Base-by-base conservation (phyloP, 345 rosid species). In the Lagerstroemia speciosa region DNA sequence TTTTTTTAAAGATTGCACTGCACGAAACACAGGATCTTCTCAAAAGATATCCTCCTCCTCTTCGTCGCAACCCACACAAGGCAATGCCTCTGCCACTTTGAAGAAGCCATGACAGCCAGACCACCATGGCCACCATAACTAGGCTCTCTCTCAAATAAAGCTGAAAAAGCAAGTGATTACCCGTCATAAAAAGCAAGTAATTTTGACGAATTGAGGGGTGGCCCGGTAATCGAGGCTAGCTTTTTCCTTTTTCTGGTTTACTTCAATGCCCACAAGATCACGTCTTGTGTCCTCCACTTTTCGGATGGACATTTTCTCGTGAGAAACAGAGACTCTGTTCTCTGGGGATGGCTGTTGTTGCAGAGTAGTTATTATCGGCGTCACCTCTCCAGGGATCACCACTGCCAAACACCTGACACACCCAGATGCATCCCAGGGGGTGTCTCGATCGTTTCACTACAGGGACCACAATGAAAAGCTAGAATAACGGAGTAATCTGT, bases 351-450 rank as follows among this genome's bases (percentile, higher is more conserved):
- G 62, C 32, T 3, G 16, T 57, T 2, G 62, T 6, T 58, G 63
- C 63, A 58, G 34, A 58, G 14, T 29, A 58, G 63, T 58, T 58
- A 58, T 58, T 27, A 58, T 30, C 15, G 63, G 31, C 63, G 63
- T 30, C 63, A 58, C 63, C 63, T 15, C 14, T 63, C 26, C 41
- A 43, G 20, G 38, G 36, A 62, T 30, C 31, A 30, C 38, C 65
- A 62, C 65, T 30, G 65, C 38, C 30, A 15, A 62, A 32, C 65
- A 33, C 65, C 66, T 63, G 66, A 63, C 66, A 33, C 41, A 3
- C 65, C 27, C 19, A 6, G 22, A 50, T 36, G 8, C 38, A 50
- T 1, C 29, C 24, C 31, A 2, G 31, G 26, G 57, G 57, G 12
- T 12, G 9, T n/a, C 1, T 24, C 61, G 3, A 16, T 55, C 61